phyloP scores from a whole-genome alignment of 2,329 filamentous ascomycete genomes.

The Teratosphaeria gauchensis region DNA sequence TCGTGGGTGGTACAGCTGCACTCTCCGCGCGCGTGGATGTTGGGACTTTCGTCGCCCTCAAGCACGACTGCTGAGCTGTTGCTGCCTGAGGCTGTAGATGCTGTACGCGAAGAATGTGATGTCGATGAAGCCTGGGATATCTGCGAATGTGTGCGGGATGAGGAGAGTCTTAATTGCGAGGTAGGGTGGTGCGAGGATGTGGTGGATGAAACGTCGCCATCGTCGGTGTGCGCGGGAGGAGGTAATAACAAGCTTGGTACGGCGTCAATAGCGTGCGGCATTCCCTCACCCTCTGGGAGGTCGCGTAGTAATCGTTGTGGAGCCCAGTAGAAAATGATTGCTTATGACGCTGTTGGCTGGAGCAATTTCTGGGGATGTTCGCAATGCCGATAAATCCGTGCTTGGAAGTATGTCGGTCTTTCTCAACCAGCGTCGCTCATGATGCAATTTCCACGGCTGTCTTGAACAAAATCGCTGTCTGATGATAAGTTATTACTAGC shows the following conservation, averaged over 20 bases:
- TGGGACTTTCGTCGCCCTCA: neutral
- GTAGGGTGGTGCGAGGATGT: neutral
- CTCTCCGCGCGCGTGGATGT: slow-evolving; percentile 19
- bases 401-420: neutral
- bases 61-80: neutral
- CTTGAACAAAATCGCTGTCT: neutral
- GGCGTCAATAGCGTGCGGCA: neutral
- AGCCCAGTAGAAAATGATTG: neutral
- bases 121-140: neutral
- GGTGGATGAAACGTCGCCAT: neutral
- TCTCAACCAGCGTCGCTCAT: neutral
- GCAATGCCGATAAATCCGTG: neutral
- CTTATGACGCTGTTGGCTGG: neutral
- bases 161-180: neutral
- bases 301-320: neutral
- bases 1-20: slow-evolving; percentile 22
- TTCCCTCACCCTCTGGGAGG: neutral
- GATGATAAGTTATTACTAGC: neutral
- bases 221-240: neutral
- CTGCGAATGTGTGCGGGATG: neutral
- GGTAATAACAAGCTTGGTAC: neutral
- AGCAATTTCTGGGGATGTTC: neutral
- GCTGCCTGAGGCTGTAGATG: neutral
- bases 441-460: neutral
- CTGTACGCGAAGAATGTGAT: neutral